These are phyloP conservation scores for Diaporthe citriasiana DNA, from an alignment of 2,329 filamentous ascomycete species.

Conservation along the genomic window DNA sequence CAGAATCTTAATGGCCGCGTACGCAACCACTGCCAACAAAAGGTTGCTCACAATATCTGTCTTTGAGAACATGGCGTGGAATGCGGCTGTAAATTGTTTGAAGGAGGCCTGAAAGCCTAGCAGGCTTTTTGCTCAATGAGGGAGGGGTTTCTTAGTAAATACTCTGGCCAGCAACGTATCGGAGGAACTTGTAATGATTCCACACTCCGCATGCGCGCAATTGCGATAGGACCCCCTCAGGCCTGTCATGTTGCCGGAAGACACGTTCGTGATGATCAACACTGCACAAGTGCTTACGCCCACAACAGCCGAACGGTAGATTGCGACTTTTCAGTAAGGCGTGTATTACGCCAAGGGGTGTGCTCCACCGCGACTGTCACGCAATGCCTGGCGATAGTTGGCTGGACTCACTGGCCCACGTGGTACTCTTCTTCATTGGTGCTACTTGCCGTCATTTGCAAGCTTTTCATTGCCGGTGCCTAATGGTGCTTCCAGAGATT, in stretches of 20 bases:
- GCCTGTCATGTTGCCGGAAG: background rate
- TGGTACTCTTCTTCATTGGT: background rate
- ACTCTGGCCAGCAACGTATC: background rate
- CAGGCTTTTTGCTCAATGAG: background rate
- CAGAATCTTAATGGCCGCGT: conserved; percentile 11
- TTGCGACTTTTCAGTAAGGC: background rate
- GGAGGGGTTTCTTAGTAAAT: conserved; percentile 5
- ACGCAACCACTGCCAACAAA: conserved; percentile 6
- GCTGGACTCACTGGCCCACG: background rate
- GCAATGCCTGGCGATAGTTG: background rate
- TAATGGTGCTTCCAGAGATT: background rate
- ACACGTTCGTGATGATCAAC: background rate
- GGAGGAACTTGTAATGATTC: background rate
- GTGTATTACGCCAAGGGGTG: conserved; percentile 15
- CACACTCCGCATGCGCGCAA: background rate
- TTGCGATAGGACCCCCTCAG: conserved; percentile 1
- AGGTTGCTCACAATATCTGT: conserved; percentile 11
- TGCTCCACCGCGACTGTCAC: conserved; percentile 13
- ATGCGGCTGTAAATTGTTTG: background rate
- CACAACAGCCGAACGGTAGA: background rate
- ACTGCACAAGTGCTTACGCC: conserved; percentile 12
- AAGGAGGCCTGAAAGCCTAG: background rate
- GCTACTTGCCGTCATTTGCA: conserved; percentile 2
- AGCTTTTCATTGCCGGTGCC: background rate
- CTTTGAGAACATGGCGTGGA: background rate